Evolutionary conservation across 2,329 filamentous ascomycete genomes (phyloP).

Genomic region (Apiospora malaysiana): DNA sequence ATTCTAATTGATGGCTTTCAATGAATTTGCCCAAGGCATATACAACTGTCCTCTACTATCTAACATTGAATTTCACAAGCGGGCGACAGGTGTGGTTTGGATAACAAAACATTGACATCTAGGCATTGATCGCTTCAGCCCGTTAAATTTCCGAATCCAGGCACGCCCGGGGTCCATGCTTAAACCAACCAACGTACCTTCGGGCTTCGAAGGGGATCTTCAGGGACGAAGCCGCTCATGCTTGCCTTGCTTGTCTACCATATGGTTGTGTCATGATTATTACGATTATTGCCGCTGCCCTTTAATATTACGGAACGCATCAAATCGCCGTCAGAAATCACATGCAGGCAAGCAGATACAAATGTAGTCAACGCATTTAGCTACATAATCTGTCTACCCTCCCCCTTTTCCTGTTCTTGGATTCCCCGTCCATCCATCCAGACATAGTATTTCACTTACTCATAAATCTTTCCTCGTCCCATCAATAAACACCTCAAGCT

Average conservation of each 20-base stretch:
- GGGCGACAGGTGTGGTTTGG: no score
- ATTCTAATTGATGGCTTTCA: no score
- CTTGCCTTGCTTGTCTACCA: not conserved
- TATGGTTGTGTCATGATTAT: not conserved
- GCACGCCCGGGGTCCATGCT: conserved; percentile 3
- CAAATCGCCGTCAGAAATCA: not conserved
- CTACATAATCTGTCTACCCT: no score
- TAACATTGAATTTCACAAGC: no score
- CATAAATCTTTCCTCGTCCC: not conserved
- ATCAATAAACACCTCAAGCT: no score
- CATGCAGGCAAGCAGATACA: not conserved
- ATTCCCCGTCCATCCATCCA: not conserved
- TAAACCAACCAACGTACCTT: not conserved
- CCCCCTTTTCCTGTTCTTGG: not conserved
- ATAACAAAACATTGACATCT: not conserved
- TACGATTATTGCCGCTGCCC: not conserved
- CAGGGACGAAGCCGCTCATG: not conserved
- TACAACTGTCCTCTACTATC: no score
- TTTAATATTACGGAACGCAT: conserved; percentile 1
- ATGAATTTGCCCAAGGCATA: no score
- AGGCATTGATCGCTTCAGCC: not conserved
- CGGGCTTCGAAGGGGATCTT: conserved; percentile 4
- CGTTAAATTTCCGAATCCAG: not conserved
- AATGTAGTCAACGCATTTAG: not conserved
- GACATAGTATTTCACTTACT: not conserved